A percentile compares a stretch with the other conserved stretches of the same genome.
Evolutionary conservation across 1,284 basidiomycete genomes (phyloP).

Genomic region (Papiliotrema fonsecae): DNA sequence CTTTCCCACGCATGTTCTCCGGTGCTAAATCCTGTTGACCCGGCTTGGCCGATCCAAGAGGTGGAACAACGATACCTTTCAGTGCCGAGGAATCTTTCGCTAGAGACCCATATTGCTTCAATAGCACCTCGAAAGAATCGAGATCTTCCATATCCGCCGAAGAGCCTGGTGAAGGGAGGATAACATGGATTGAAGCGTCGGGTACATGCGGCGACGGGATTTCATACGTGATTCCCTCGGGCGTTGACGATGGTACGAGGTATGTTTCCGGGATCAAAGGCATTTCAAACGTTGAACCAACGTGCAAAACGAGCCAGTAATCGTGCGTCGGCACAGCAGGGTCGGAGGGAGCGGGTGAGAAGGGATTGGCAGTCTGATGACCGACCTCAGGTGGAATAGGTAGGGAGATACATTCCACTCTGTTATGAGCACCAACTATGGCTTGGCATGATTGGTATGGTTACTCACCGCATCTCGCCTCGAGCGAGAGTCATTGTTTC

Average conservation of each 20-base stretch:
- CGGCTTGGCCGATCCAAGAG: constrained; percentile 6
- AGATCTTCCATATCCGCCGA: constrained; percentile 56
- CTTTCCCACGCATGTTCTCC: constrained; percentile 58
- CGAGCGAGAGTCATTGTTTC: constrained; percentile 31
- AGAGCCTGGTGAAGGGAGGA: constrained; percentile 46
- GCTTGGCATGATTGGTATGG: background rate
- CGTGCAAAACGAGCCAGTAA: constrained; percentile 46
- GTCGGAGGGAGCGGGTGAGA: constrained; percentile 37
- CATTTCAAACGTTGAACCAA: constrained; percentile 42
- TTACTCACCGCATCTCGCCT: constrained; percentile 40
- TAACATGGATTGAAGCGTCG: constrained; percentile 47
- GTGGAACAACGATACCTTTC: constrained; percentile 16
- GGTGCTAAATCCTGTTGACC: constrained; percentile 4
- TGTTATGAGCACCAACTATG: constrained; percentile 6
- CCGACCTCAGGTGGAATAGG: constrained; percentile 44
- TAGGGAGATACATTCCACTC: constrained; percentile 45
- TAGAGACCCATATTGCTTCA: constrained; percentile 60
- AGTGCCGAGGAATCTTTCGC: constrained; percentile 26
- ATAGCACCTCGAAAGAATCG: constrained; percentile 64
- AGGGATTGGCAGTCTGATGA: constrained; percentile 46
- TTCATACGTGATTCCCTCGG: constrained; percentile 25
- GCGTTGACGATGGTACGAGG: constrained; percentile 7
- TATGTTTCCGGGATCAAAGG: constrained; percentile 34
- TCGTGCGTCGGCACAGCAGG: constrained; percentile 42
- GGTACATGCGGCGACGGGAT: constrained; percentile 35